A percentile compares a stretch with the other conserved stretches of the same genome.
Conservation (phyloP, 1,284 basidiomycete species). For the Cutaneotrichosporon sp. region DNA sequence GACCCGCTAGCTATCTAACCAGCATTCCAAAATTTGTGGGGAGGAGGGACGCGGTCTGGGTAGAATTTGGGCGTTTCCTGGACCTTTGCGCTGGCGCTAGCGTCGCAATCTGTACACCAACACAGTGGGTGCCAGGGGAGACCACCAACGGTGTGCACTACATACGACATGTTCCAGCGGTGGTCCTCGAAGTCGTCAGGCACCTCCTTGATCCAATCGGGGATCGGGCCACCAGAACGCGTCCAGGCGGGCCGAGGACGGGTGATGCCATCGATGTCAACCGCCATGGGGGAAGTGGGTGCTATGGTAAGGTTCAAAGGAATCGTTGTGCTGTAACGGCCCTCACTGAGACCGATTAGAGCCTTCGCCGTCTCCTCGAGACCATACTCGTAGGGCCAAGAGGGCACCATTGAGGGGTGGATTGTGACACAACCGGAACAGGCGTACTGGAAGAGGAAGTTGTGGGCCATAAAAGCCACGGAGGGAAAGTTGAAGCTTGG, state of each 20-base stretch:
- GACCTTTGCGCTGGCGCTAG: background rate
- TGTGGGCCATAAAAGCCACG: too few relatives aligned
- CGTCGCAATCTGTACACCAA: background rate
- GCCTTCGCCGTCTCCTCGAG: too few relatives aligned
- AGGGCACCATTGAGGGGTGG: too few relatives aligned
- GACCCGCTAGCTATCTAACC: background rate
- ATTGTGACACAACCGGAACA: too few relatives aligned
- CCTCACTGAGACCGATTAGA: too few relatives aligned
- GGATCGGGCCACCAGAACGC: background rate
- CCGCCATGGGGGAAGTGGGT: too few relatives aligned
- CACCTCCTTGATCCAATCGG: background rate
- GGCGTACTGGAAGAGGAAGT: too few relatives aligned
- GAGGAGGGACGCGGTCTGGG: background rate
- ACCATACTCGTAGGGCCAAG: too few relatives aligned
- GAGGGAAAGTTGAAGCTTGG: too few relatives aligned
- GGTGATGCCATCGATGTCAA: background rate
- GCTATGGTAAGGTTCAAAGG: too few relatives aligned
- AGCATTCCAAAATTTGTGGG: background rate
- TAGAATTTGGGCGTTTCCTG: background rate
- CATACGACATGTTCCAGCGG: slow-evolving; percentile 2
- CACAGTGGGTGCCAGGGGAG: background rate
- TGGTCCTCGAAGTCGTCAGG: background rate
- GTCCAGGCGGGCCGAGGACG: background rate
- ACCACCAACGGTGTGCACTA: background rate
- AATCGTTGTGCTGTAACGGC: too few relatives aligned